A percentile compares a stretch with the other conserved stretches of the same genome.
These are phyloP conservation scores for Aspergillus sp. DNA, from an alignment of 2,329 filamentous ascomycete genomes.

Conservation along the genomic window DNA sequence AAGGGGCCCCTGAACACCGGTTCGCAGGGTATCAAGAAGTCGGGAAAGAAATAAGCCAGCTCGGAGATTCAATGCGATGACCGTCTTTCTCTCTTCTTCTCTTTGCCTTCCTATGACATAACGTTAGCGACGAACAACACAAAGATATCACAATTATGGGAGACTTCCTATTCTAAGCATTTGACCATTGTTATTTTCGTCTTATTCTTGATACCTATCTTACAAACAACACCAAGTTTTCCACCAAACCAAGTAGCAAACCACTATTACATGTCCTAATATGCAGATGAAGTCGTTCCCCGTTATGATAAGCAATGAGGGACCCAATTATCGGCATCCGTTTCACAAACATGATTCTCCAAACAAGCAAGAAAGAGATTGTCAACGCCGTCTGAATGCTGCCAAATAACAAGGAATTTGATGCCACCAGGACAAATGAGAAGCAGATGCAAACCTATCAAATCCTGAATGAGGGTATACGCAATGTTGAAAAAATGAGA, in stretches of 20 bases:
- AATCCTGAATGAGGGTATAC: slow-evolving; percentile 11
- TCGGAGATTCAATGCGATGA: neutral
- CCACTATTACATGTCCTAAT: neutral
- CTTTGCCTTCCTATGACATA: slow-evolving; percentile 16
- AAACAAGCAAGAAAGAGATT: slow-evolving; percentile 7
- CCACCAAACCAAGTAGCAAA: neutral
- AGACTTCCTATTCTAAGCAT: slow-evolving; percentile 14
- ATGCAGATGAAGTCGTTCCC: neutral
- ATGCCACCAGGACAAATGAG: neutral
- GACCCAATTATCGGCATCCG: slow-evolving; percentile 1
- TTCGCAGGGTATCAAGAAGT: slow-evolving; percentile 93
- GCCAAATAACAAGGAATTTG: neutral
- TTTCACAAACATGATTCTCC: slow-evolving; percentile 1
- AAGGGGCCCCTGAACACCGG: slow-evolving; percentile 83
- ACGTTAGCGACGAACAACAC: slow-evolving; percentile 24
- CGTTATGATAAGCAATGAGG: neutral
- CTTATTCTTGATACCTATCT: slow-evolving; percentile 4
- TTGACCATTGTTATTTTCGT: slow-evolving; percentile 10
- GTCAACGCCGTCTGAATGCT: neutral
- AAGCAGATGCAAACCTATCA: slow-evolving; percentile 8
- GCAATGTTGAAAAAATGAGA: slow-evolving; percentile 7
- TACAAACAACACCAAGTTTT: neutral
- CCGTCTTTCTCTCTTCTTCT: neutral
- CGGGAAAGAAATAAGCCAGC: slow-evolving; percentile 81
- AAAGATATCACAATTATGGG: slow-evolving; percentile 14